phyloP scores from a whole-genome alignment of 495 filamentous ascomycete species.

The Chaetomium tenue region DNA sequence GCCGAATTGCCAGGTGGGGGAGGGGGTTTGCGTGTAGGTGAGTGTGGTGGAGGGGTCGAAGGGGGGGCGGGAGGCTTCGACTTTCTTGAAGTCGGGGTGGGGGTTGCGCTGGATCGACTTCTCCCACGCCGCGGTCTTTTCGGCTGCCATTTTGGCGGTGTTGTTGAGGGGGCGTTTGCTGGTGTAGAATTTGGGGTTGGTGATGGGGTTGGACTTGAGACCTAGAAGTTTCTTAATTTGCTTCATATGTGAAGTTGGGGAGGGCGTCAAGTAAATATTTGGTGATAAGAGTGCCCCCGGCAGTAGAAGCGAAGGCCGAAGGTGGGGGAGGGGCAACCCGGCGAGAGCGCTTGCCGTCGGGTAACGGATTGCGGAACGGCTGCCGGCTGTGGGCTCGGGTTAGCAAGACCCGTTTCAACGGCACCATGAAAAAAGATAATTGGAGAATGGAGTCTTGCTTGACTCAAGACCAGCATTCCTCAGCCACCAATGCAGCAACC shows the following conservation, averaged over 20 bases:
- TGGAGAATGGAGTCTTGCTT: neutral
- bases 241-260: neutral
- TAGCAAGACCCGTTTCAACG: neutral
- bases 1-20: slow-evolving; percentile 77
- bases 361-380: slow-evolving; percentile 30
- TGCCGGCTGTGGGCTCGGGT: slow-evolving; percentile 7
- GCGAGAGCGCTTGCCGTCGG: slow-evolving; percentile 28
- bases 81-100: slow-evolving; percentile 72
- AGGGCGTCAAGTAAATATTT: slow-evolving; percentile 3
- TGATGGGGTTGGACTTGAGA: neutral
- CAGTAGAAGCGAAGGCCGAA: neutral
- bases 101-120: slow-evolving; percentile 58
- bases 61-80: slow-evolving; percentile 69
- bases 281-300: neutral
- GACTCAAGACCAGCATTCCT: neutral
- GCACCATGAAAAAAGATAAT: neutral
- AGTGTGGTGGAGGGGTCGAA: slow-evolving; percentile 57
- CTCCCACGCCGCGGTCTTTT: slow-evolving; percentile 39
- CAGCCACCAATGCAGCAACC: neutral
- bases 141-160: slow-evolving; percentile 38
- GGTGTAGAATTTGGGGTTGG: neutral
- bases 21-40: slow-evolving; percentile 65
- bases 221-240: neutral
- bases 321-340: slow-evolving; percentile 24
- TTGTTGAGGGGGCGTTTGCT: slow-evolving; percentile 9